A percentile compares a stretch with the other conserved stretches of the same genome.
These are phyloP conservation scores for Suillus weaverae DNA, from an alignment of 768 basidiomycete genomes.

Conservation along the genomic window DNA sequence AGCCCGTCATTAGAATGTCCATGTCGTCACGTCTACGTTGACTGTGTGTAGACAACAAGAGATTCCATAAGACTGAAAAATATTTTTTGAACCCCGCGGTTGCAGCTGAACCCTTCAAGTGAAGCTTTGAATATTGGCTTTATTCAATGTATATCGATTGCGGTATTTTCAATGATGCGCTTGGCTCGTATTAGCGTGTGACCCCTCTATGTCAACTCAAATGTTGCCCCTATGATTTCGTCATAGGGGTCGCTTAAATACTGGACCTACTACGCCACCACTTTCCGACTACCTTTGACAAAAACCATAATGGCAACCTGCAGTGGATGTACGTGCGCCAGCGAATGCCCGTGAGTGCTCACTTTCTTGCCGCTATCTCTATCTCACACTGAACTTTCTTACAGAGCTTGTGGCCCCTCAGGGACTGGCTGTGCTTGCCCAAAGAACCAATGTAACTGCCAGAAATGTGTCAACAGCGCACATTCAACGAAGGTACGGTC, in stretches of 20 bases:
- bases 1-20: background rate
- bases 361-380: background rate
- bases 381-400: background rate
- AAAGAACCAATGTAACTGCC: constrained; percentile 32
- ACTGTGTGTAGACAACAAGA: background rate
- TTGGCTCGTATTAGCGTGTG: background rate
- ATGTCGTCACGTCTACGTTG: no score
- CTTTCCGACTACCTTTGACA: background rate
- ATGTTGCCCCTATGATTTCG: background rate
- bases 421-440: constrained; percentile 34
- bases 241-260: background rate
- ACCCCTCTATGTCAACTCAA: background rate
- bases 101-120: background rate
- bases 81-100: no score
- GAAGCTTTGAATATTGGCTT: no score
- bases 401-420: constrained; percentile 32
- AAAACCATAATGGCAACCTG: background rate
- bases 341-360: background rate
- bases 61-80: background rate
- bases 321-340: background rate
- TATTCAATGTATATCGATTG: no score
- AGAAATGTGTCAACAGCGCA: constrained; percentile 31
- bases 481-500: constrained; percentile 22
- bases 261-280: background rate
- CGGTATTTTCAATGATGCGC: no score